Evolutionary conservation across 345 rosid species (phyloP), one percentile per base, ranked within the genome.

Genomic region (Camelina laxa): DNA sequence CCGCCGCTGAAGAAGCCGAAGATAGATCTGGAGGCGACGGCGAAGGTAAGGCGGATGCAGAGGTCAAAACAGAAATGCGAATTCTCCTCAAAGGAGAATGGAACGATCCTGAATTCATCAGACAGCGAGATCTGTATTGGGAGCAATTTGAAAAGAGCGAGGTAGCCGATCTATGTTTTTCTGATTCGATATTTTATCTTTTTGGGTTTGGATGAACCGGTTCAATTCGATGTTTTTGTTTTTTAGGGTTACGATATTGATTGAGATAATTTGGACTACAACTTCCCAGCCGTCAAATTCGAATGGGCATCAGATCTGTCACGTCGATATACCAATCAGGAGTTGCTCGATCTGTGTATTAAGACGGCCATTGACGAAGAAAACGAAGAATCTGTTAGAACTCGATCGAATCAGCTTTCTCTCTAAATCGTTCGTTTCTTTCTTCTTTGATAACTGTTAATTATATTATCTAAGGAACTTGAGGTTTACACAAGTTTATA

Each of bases 211-310:
- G 13, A 41, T 41, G 45, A 41, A 41, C 45, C 0, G 2, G 3
- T 1, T 24, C 15, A 41, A 42, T 42, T 42, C 47, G 47, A 39
- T 39, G 4, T 16, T 7, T 4, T 41, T 41, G 2, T 41, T 41
- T 41, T 8, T 49, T 49, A 49, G 55, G 27, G 55, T 50, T 50
- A 50, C 14, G 55, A 50, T 50, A 7, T 50, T 50, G 27, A 50
- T 50, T 50, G 27, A 27, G 14, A 10, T 20, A 19, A 4, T 50
- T 1, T n/a, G 6, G 5, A 50, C 55, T 50, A 3, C 55, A 3
- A 19, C 14, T 50, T 50, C 55, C 2, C 7, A 19, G 13, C 27
- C 24, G 11, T 20, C 14, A 20, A 10, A 9, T 50, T 50, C 27
- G 55, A 50, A 17, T 50, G 55, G 55, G 13, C 6, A 9, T 5